Conservation (phyloP, 2,329 filamentous ascomycete genomes). For the Colletotrichum tanaceti region DNA sequence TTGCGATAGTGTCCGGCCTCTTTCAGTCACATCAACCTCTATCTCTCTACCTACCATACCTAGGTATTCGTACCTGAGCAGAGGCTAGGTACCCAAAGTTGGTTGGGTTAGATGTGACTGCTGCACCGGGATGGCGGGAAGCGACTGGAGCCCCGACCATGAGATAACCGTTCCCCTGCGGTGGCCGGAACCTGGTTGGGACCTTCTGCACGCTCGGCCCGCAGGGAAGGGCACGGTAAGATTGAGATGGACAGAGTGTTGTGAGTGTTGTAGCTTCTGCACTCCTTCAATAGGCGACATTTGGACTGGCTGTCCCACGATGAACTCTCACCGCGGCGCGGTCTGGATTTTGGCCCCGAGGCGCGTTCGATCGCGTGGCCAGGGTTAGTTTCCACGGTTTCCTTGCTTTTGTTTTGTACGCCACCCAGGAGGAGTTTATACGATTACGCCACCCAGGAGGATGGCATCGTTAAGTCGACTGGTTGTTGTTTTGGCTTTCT, state of each 20-base stretch:
- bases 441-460: not conserved
- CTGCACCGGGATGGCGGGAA: conserved; percentile 2
- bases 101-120: not conserved
- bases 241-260: conserved; percentile 25
- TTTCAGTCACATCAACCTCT: not conserved
- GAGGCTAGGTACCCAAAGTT: too few species aligned
- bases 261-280: not conserved
- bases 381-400: conserved; percentile 22
- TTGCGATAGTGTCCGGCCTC: not conserved
- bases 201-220: conserved; percentile 28
- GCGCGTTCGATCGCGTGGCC: conserved; percentile 4
- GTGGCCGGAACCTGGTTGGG: conserved; percentile 12
- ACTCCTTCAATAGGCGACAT: conserved; percentile 27
- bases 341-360: conserved; percentile 18
- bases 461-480: conserved; percentile 9
- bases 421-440: conserved; percentile 1
- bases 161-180: not conserved
- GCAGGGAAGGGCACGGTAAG: conserved; percentile 5
- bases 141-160: conserved; percentile 22
- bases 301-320: conserved; percentile 27
- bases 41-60: too few species aligned
- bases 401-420: conserved; percentile 3
- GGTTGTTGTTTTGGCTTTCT: not conserved
- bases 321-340: conserved; percentile 27
- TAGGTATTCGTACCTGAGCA: too few species aligned